Percentiles rank a stretch among this genome's conserved stretches.
Evolutionary conservation across 768 basidiomycete species (phyloP).

Genomic region (Symmetrospora coprosmae): DNA sequence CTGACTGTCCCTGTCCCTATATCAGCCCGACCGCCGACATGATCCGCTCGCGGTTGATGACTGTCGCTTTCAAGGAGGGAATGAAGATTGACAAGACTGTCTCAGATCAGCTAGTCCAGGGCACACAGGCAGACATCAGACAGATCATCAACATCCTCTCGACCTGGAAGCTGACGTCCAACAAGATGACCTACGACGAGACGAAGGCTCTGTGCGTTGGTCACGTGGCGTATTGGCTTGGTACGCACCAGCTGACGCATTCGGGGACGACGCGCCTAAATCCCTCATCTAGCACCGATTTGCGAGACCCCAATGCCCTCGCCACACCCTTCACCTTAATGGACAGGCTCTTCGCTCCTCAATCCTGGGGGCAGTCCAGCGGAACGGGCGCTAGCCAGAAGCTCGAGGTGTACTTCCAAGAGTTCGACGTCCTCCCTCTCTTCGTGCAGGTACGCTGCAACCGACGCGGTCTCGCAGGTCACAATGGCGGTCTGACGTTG

Average conservation of each 20-base stretch:
- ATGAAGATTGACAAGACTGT: conserved; percentile 84
- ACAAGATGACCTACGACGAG: conserved; percentile 75
- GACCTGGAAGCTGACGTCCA: conserved; percentile 77
- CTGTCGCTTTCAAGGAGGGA: conserved; percentile 86
- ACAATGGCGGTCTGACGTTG: neutral
- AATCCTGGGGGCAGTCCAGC: conserved; percentile 68
- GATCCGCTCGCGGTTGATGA: conserved; percentile 73
- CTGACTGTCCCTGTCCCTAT: neutral
- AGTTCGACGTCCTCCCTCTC: conserved; percentile 80
- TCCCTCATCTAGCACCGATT: conserved; percentile 48
- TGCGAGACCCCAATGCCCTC: conserved; percentile 83
- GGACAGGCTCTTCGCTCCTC: conserved; percentile 77
- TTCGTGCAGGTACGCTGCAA: conserved; percentile 98
- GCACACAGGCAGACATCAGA: conserved; percentile 88
- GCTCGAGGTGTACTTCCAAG: conserved; percentile 92
- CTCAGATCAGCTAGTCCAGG: conserved; percentile 73
- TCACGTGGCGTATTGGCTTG: too few species aligned
- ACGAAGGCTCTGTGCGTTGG: conserved; percentile 74
- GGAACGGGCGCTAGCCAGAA: conserved; percentile 75
- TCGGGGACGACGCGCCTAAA: too few species aligned
- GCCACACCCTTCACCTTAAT: conserved; percentile 85
- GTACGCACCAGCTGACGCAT: too few species aligned
- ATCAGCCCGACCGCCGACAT: conserved; percentile 60
- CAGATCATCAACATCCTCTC: conserved; percentile 97
- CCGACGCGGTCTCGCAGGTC: neutral